Evolutionary conservation across 352 stramenopile genomes (phyloP), one percentile per base, ranked within the genome.

Genomic region (Saprolegnia parasitica): DNA sequence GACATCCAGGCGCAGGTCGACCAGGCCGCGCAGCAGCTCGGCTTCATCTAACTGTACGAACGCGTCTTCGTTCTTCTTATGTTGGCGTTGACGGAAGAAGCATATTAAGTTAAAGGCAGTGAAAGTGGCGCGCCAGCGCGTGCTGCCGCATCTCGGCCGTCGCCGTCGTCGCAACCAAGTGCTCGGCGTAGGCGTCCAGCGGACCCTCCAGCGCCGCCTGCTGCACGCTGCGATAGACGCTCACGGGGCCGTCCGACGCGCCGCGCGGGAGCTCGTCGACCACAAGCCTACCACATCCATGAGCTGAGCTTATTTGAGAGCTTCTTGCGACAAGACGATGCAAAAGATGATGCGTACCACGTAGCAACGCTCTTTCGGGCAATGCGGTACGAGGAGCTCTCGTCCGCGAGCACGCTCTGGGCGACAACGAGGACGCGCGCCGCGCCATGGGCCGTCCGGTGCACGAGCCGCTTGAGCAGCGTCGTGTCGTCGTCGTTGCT

Each of bases 21-120:
- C 77, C 88, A 90, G 74, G 86, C 86, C 0, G 86, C 86, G 26
- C 84, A 92, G 65, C 82, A 92, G 23, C 66, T 94, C 49, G 86
- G 86, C 24, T 94, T 94, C 70, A 83, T 94, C 52, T 71, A 70
- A 21, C 15, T 15, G 5, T 5, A 68, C n/a, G 39, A 37, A 62
- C 20, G 16, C 32, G 24, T 60, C 10, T 52, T 60, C 13, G 52
- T 60, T 60, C 13, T 49, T 15, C 9, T 10, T 18, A 16, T n/a
- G 56, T 24, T 40, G 35, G n/a, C n/a, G n/a, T n/a, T n/a, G n/a
- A n/a, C n/a, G n/a, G n/a, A n/a, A n/a, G n/a, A n/a, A n/a, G n/a
- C n/a, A n/a, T n/a, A 52, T 68, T 70, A 70, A 70, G n/a, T 70
- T 52, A 70, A 5, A 70, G 35, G 32, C 49, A 60, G 42, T 21